Evolutionary conservation across 345 rosid genomes (phyloP), one percentile per base, ranked within the genome.

Genomic region (Streptanthus diversifolius): DNA sequence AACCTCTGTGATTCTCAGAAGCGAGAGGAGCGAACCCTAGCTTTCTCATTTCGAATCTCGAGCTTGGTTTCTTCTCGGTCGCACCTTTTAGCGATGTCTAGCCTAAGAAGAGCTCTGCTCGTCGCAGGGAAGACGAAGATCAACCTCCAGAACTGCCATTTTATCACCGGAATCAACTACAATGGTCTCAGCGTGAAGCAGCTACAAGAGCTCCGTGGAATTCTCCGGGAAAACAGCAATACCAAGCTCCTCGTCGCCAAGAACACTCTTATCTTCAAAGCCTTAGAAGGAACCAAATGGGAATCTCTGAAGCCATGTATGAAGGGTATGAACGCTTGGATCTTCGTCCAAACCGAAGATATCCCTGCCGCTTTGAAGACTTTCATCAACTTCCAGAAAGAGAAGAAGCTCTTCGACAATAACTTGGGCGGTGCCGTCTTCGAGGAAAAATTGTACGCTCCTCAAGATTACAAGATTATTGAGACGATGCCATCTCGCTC

Each of bases 271-370:
- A 96, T 93, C 10, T 79, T 57, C 69, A 93, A 93, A 68, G 97
- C 98, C 37, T 77, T 93, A 15, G 96, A 91, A 64, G 97, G 96
- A 33, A 93, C 98, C 4, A 82, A 76, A 3, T 91, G 92, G 91
- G 93, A 88, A 33, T 89, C 84, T 18, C 76, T 93, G 62, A 85
- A 88, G 78, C 96, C 98, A 2, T 93, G 97, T 70, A 93, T 93
- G 99, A 89, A 75, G 52, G 99, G 99, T 7, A 95, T 91, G 99
- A 91, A 91, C 45, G 97, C 85, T 13, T 95, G 96, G 95, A 82
- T 91, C 44, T 95, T 95, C 74, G 97, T 91, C 2, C 96, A 91
- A 58, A 80, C 68, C 6, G 99, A 95, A 79, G 99, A 91, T 63
- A 88, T 95, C 53, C 97, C 96, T 0, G 82, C 75, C 1, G 89